Percentiles rank a stretch among this genome's conserved stretches.
Evolutionary conservation across 768 basidiomycete species (phyloP).

Genomic region (Atractiella rhizophila): DNA sequence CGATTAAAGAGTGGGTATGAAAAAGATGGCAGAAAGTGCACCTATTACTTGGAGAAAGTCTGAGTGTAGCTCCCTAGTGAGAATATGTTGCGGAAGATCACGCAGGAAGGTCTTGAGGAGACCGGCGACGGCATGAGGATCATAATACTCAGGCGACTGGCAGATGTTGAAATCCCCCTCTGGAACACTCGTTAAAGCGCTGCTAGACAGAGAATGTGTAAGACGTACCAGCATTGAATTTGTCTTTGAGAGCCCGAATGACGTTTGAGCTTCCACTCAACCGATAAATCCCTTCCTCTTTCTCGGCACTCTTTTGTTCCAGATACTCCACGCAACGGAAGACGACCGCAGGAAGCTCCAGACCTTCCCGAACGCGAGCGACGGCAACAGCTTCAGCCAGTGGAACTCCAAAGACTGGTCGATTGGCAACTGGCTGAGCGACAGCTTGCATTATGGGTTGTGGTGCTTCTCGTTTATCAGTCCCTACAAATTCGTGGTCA

Average conservation of each 20-base stretch:
- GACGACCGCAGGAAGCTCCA: slow-evolving; percentile 66
- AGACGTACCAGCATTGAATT: slow-evolving; percentile 59
- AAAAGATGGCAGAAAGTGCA: slow-evolving; percentile 26
- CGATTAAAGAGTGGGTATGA: background rate
- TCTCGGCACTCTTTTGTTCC: slow-evolving; percentile 74
- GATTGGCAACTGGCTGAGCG: slow-evolving; percentile 24
- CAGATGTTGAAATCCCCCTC: slow-evolving; percentile 92
- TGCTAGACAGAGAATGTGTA: background rate
- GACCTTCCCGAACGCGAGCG: slow-evolving; percentile 41
- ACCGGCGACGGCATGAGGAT: slow-evolving; percentile 90
- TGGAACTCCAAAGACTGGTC: slow-evolving; percentile 69
- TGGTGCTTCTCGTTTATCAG: background rate
- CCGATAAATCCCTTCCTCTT: slow-evolving; percentile 93
- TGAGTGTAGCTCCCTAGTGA: slow-evolving; percentile 75
- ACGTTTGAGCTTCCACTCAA: slow-evolving; percentile 69
- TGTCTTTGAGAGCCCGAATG: slow-evolving; percentile 74
- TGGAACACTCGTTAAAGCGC: slow-evolving; percentile 17
- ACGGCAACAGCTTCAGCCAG: slow-evolving; percentile 69
- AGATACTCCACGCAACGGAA: slow-evolving; percentile 90
- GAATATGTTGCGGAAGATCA: slow-evolving; percentile 71
- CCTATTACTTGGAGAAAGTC: slow-evolving; percentile 80
- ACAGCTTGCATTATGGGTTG: slow-evolving; percentile 1
- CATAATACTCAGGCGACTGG: slow-evolving; percentile 73
- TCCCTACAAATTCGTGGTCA: background rate
- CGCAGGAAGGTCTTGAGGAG: slow-evolving; percentile 78